A percentile compares a stretch with the other conserved stretches of the same genome.
These are phyloP conservation scores for Rhizopus microsporus DNA, from an alignment of 371 early-diverging fungal species.

Conservation along the genomic window DNA sequence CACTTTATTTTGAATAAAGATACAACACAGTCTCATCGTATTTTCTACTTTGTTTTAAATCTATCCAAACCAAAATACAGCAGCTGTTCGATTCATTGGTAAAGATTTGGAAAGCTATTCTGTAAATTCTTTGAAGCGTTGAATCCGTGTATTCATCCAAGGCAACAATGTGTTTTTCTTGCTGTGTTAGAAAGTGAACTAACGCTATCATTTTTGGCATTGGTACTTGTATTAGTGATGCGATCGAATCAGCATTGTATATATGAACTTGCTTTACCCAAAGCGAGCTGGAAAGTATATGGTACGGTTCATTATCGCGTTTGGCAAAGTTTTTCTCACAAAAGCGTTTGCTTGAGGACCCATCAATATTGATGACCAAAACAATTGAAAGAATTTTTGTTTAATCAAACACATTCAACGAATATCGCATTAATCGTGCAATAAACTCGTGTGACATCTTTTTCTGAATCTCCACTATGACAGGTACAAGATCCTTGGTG, in stretches of 20 bases:
- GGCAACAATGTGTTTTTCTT: slow-evolving; percentile 13
- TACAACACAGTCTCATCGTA: no score
- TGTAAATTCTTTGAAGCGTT: slow-evolving; percentile 15
- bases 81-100: slow-evolving; percentile 8
- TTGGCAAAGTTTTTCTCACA: slow-evolving; percentile 12
- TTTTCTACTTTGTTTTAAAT: no score
- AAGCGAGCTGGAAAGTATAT: slow-evolving; percentile 13
- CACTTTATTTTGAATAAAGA: no score
- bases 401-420: slow-evolving; percentile 17
- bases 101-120: slow-evolving; percentile 17
- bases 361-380: slow-evolving; percentile 18
- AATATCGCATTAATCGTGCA: slow-evolving; percentile 14
- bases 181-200: slow-evolving; percentile 13
- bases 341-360: slow-evolving; percentile 16
- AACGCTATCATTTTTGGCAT: slow-evolving; percentile 18
- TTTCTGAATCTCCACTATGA: slow-evolving; percentile 15
- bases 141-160: slow-evolving; percentile 19
- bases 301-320: slow-evolving; percentile 18
- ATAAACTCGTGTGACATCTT: slow-evolving; percentile 13
- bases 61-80: no score
- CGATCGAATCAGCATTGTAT: slow-evolving; percentile 19
- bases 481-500: slow-evolving; percentile 10
- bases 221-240: slow-evolving; percentile 11
- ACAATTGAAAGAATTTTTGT: slow-evolving; percentile 13
- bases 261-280: slow-evolving; percentile 21